Percentiles rank a stretch among this genome's conserved stretches.
These are phyloP conservation scores for Linum tenue DNA, from an alignment of 345 rosid genomes.

Conservation along the genomic window DNA sequence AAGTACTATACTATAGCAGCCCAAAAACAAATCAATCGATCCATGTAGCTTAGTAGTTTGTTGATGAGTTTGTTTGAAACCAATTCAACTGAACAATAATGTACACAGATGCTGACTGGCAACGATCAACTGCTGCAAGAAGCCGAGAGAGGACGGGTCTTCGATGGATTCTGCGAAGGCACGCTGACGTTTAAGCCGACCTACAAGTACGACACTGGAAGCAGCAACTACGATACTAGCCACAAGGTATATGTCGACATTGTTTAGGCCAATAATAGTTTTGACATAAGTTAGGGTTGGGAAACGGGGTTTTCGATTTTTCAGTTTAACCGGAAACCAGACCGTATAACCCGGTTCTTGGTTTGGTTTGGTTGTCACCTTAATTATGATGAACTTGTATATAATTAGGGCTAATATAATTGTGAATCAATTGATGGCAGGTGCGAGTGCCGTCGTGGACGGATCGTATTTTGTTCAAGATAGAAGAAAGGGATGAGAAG, in stretches of 20 bases:
- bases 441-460: constrained; percentile 56
- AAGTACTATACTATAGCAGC: neutral
- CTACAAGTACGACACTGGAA: constrained; percentile 49
- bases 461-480: constrained; percentile 42
- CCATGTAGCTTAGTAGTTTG: neutral
- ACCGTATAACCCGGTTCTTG: too few species aligned
- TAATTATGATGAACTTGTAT: too few species aligned
- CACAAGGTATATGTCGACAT: constrained; percentile 27
- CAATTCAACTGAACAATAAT: neutral
- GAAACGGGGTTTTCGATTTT: too few species aligned
- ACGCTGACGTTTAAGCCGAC: constrained; percentile 56
- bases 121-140: constrained; percentile 66
- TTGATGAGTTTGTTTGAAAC: neutral
- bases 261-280: too few species aligned
- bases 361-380: too few species aligned
- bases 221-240: constrained; percentile 56
- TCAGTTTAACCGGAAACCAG: too few species aligned
- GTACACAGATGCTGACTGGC: constrained; percentile 39
- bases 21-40: neutral
- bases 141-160: constrained; percentile 57
- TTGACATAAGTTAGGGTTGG: too few species aligned
- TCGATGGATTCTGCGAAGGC: constrained; percentile 54
- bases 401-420: too few species aligned
- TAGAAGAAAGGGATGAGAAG: constrained; percentile 19
- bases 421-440: constrained; percentile 7